Percentiles rank a stretch among this genome's conserved stretches.
phyloP scores from a whole-genome alignment of 345 rosid genomes.

The Pistacia integerrima region DNA sequence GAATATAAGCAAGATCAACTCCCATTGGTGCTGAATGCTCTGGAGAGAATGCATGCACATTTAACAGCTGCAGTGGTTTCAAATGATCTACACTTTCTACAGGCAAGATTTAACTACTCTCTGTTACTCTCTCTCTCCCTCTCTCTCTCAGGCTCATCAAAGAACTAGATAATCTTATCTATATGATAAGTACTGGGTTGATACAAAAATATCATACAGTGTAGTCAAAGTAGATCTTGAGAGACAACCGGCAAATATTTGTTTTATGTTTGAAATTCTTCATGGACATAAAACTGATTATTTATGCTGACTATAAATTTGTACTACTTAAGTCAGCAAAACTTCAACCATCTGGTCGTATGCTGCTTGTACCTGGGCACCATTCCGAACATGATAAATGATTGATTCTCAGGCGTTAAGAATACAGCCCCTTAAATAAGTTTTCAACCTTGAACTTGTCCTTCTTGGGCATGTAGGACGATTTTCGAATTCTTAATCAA shows the following conservation, averaged over 20 bases:
- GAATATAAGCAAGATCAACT: constrained; percentile 83
- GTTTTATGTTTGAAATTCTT: not conserved
- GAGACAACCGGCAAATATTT: not conserved
- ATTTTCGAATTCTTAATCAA: no score
- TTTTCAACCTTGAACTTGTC: not conserved
- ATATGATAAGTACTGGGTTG: not conserved
- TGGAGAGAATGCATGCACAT: constrained; percentile 97
- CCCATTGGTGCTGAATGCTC: constrained; percentile 73
- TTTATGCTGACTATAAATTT: not conserved
- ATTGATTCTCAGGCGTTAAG: not conserved
- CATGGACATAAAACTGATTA: not conserved
- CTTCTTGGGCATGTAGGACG: not conserved
- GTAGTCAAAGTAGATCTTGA: not conserved
- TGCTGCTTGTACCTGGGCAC: not conserved
- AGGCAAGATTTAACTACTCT: constrained; percentile 46
- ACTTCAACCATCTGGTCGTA: not conserved
- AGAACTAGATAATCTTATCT: not conserved
- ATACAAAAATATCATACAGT: not conserved
- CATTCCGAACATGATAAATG: not conserved
- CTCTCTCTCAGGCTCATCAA: no score
- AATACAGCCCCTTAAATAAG: not conserved
- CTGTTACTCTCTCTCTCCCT: not conserved
- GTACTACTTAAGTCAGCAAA: not conserved
- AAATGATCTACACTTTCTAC: constrained; percentile 80
- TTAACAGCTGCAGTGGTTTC: constrained; percentile 96